Evolutionary conservation across 345 rosid species (phyloP).

Genomic region (Brassica cretica): DNA sequence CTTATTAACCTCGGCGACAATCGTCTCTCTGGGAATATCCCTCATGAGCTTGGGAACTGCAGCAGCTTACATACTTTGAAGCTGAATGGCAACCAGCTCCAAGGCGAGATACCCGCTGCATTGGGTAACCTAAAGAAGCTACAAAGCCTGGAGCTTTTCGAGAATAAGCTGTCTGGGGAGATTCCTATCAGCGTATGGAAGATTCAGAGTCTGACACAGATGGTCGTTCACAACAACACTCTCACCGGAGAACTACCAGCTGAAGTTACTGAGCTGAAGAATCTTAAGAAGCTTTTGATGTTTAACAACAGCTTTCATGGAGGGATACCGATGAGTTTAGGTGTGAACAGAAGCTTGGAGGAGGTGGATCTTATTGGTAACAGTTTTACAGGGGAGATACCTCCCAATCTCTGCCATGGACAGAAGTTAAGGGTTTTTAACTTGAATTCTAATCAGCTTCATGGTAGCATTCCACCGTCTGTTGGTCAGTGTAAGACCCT

Average conservation of each 20-base stretch:
- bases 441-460: conserved; percentile 62
- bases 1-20: conserved; percentile 56
- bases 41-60: conserved; percentile 68
- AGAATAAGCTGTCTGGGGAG: conserved; percentile 60
- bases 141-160: conserved; percentile 57
- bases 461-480: conserved; percentile 60
- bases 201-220: conserved; percentile 52
- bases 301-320: conserved; percentile 61
- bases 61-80: conserved; percentile 49
- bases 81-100: conserved; percentile 54
- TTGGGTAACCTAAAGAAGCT: conserved; percentile 51
- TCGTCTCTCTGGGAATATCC: conserved; percentile 61
- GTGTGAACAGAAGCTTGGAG: conserved; percentile 63
- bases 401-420: conserved; percentile 64
- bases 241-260: conserved; percentile 69
- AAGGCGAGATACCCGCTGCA: conserved; percentile 63
- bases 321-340: conserved; percentile 59
- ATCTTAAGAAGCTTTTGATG: conserved; percentile 52
- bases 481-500: conserved; percentile 59
- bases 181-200: conserved; percentile 70
- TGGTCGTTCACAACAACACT: conserved; percentile 55
- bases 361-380: conserved; percentile 64
- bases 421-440: conserved; percentile 45
- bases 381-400: conserved; percentile 61
- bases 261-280: conserved; percentile 60